A percentile compares a stretch with the other conserved stretches of the same genome.
These are phyloP conservation scores for Maudiozyma serrabonitensis DNA, from an alignment of 805 yeast genomes.

Conservation along the genomic window DNA sequence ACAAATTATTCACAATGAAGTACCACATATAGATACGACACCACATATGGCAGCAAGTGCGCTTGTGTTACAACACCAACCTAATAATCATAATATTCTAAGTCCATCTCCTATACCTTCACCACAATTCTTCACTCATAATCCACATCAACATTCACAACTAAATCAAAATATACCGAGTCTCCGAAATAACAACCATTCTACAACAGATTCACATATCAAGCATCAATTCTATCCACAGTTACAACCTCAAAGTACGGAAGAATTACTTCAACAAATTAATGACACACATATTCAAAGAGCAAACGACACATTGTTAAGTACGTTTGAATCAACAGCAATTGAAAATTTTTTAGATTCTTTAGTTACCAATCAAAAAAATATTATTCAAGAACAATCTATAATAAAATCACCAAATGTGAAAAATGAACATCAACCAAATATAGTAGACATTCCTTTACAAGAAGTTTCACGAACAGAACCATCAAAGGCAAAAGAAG, in stretches of 20 bases:
- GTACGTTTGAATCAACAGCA: slow-evolving; percentile 26
- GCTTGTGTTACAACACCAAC: not conserved
- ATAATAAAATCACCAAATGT: not conserved
- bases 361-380: slow-evolving; percentile 9
- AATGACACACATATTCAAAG: not conserved
- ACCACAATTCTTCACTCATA: not conserved
- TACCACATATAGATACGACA: not conserved
- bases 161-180: not conserved
- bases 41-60: not conserved
- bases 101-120: not conserved
- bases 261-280: not conserved
- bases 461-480: not conserved
- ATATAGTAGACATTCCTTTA: not conserved
- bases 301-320: slow-evolving; percentile 14
- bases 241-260: not conserved
- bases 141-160: not conserved
- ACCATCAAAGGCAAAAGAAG: not conserved
- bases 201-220: not conserved
- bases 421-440: not conserved
- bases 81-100: not conserved
- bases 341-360: slow-evolving; percentile 27
- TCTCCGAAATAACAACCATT: not conserved
- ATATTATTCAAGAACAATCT: not conserved
- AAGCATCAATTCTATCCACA: not conserved
- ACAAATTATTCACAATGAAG: not conserved